phyloP scores from a whole-genome alignment of 768 basidiomycete species.

The Candolleomyces eurysporus region DNA sequence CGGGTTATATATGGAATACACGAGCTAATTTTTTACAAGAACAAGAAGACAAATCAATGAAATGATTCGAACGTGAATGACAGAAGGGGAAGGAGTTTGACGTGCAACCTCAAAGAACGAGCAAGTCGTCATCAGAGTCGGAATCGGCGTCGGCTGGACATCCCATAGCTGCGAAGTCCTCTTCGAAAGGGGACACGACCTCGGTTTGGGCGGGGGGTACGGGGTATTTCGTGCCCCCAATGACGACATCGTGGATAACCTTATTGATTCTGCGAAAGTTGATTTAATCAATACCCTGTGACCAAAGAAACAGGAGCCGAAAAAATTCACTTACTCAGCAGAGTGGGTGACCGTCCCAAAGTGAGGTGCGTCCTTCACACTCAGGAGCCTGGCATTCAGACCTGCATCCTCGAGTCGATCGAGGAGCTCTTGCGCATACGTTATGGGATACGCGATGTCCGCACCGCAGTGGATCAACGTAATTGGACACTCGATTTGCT shows the following conservation, averaged over 20 bases:
- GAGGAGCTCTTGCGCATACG: slow-evolving; percentile 20
- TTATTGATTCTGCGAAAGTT: slow-evolving; percentile 24
- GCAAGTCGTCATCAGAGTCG: slow-evolving; percentile 23
- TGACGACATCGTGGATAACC: slow-evolving; percentile 28
- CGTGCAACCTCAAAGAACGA: neutral
- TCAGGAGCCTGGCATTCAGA: slow-evolving; percentile 22
- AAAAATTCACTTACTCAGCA: slow-evolving; percentile 20
- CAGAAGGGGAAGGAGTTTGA: too few species aligned
- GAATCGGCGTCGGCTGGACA: slow-evolving; percentile 12
- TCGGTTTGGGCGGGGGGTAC: slow-evolving; percentile 21
- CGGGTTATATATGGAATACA: too few species aligned
- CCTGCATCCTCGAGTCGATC: slow-evolving; percentile 22
- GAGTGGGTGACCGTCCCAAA: slow-evolving; percentile 35
- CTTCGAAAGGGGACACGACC: slow-evolving; percentile 30
- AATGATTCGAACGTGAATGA: too few species aligned
- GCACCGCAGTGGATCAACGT: slow-evolving; percentile 28
- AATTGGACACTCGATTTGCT: slow-evolving; percentile 24
- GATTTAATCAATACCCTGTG: neutral
- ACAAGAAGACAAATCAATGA: too few species aligned
- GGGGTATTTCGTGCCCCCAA: slow-evolving; percentile 15
- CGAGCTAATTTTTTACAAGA: too few species aligned
- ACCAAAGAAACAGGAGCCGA: neutral
- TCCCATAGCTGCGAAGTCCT: slow-evolving; percentile 21
- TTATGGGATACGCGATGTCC: slow-evolving; percentile 28
- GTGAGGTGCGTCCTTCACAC: slow-evolving; percentile 31